These are phyloP conservation scores for Cubamyces sp. DNA, from an alignment of 768 basidiomycete species.

Conservation along the genomic window DNA sequence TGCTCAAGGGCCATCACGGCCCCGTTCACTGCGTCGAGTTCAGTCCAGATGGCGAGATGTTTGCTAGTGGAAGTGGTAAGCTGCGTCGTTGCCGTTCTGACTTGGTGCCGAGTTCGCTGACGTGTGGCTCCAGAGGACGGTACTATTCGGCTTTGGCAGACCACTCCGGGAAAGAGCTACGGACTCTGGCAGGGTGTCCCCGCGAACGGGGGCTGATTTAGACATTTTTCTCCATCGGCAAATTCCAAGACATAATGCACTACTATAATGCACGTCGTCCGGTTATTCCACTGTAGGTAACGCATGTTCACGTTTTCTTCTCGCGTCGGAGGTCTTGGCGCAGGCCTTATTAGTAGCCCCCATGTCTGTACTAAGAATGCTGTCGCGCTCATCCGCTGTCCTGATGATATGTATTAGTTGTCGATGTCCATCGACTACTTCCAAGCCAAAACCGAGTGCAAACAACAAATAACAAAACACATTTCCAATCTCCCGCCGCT, in stretches of 20 bases:
- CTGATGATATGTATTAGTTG: conserved; percentile 25
- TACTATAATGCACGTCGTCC: conserved; percentile 27
- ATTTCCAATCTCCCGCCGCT: no score
- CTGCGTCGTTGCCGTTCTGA: conserved; percentile 25
- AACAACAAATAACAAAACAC: no score
- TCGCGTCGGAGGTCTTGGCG: conserved; percentile 19
- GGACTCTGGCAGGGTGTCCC: conserved; percentile 82
- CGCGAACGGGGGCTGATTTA: conserved; percentile 46
- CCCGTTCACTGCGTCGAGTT: conserved; percentile 94
- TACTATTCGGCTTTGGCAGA: conserved; percentile 98
- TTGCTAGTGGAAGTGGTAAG: conserved; percentile 94
- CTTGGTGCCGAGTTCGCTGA: conserved; percentile 6
- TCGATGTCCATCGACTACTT: not conserved
- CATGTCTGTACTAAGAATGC: conserved; percentile 23
- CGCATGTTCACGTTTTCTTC: conserved; percentile 10
- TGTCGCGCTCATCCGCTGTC: conserved; percentile 22
- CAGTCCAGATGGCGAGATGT: conserved; percentile 97
- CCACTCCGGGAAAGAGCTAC: conserved; percentile 90
- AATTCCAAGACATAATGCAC: conserved; percentile 22
- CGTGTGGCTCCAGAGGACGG: conserved; percentile 65
- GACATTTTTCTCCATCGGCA: conserved; percentile 8
- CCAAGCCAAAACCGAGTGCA: no score
- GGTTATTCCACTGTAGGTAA: conserved; percentile 19
- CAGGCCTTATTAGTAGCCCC: conserved; percentile 18
- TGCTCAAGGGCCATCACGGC: conserved; percentile 96